A percentile compares a stretch with the other conserved stretches of the same genome.
Evolutionary conservation across 2,329 filamentous ascomycete species (phyloP).

Genomic region (Cyphellophora attinorum): DNA sequence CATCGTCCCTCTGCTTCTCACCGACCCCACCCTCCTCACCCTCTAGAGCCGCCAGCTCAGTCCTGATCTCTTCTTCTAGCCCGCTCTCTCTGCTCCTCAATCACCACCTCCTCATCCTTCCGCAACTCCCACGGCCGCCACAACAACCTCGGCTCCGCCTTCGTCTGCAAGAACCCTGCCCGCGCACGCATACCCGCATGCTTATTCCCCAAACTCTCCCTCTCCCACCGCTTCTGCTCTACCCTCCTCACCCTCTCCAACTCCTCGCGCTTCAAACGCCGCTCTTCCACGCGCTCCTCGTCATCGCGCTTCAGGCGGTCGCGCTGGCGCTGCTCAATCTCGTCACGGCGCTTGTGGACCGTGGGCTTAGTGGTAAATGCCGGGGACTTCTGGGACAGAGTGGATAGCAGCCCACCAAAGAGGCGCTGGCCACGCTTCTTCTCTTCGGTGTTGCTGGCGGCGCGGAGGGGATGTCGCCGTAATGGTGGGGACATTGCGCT

Average conservation of each 20-base stretch:
- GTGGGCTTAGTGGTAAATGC: slow-evolving; percentile 28
- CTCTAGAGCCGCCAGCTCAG: slow-evolving; percentile 48
- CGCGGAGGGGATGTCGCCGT: slow-evolving; percentile 10
- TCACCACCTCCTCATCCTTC: slow-evolving; percentile 56
- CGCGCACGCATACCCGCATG: slow-evolving; percentile 63
- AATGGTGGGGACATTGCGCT: slow-evolving; percentile 8
- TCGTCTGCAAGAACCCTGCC: slow-evolving; percentile 67
- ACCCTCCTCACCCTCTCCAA: slow-evolving; percentile 51
- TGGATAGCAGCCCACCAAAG: slow-evolving; percentile 73
- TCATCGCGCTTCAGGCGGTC: slow-evolving; percentile 63
- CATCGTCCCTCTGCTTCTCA: too few relatives aligned
- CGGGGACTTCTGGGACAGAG: slow-evolving; percentile 57
- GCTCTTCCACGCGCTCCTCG: slow-evolving; percentile 61
- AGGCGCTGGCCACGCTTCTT: slow-evolving; percentile 75
- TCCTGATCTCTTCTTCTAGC: slow-evolving; percentile 53
- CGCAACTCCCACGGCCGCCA: slow-evolving; percentile 77
- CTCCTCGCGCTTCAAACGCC: slow-evolving; percentile 55
- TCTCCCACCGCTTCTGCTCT: slow-evolving; percentile 67
- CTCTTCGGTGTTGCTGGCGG: slow-evolving; percentile 52
- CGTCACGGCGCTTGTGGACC: slow-evolving; percentile 60
- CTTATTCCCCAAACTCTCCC: slow-evolving; percentile 45
- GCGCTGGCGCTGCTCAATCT: slow-evolving; percentile 74
- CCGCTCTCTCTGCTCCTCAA: slow-evolving; percentile 61
- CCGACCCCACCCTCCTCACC: too few relatives aligned
- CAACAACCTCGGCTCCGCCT: slow-evolving; percentile 64